Evolutionary conservation across 805 yeast species (phyloP).

Genomic region (Wickerhamomyces queroliae): DNA sequence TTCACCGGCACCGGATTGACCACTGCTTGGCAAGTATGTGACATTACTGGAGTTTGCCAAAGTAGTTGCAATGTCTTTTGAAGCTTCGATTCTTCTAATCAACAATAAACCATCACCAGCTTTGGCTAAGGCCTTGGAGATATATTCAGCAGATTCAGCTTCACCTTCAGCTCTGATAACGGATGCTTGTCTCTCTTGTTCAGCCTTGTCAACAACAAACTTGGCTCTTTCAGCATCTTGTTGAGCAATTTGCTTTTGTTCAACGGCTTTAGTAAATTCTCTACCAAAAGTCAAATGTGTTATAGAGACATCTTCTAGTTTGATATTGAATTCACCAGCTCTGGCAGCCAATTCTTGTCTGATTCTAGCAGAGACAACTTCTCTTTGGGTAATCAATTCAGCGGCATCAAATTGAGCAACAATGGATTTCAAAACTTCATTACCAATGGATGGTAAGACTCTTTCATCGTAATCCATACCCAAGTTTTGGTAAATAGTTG

Average conservation of each 20-base stretch:
- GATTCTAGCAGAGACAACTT: slow-evolving; percentile 84
- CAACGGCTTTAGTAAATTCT: slow-evolving; percentile 97
- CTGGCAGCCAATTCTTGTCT: slow-evolving; percentile 79
- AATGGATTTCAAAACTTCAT: slow-evolving; percentile 82
- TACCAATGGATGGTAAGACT: slow-evolving; percentile 88
- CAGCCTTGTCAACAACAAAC: slow-evolving; percentile 90
- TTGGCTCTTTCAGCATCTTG: slow-evolving; percentile 98
- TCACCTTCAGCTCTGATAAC: slow-evolving; percentile 98
- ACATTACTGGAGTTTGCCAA: slow-evolving; percentile 79
- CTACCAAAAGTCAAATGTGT: slow-evolving; percentile 96
- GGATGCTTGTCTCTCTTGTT: slow-evolving; percentile 92
- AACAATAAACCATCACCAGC: slow-evolving; percentile 94
- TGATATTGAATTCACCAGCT: slow-evolving; percentile 85
- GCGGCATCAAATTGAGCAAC: slow-evolving; percentile 97
- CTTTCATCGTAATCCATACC: slow-evolving; percentile 95
- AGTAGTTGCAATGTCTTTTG: slow-evolving; percentile 90
- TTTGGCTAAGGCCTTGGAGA: slow-evolving; percentile 86
- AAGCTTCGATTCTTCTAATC: slow-evolving; percentile 94
- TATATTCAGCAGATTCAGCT: slow-evolving; percentile 96
- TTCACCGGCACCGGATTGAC: slow-evolving; percentile 30
- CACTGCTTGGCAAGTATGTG: slow-evolving; percentile 72
- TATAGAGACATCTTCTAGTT: slow-evolving; percentile 92
- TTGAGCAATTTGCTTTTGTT: slow-evolving; percentile 98
- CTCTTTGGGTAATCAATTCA: slow-evolving; percentile 95
- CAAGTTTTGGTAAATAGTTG: slow-evolving; percentile 81